Percentiles rank a stretch among this genome's conserved stretches.
Evolutionary conservation across 202 grass and related monocot species (phyloP).

Genomic region (Schoenoplectus tabernaemontani): DNA sequence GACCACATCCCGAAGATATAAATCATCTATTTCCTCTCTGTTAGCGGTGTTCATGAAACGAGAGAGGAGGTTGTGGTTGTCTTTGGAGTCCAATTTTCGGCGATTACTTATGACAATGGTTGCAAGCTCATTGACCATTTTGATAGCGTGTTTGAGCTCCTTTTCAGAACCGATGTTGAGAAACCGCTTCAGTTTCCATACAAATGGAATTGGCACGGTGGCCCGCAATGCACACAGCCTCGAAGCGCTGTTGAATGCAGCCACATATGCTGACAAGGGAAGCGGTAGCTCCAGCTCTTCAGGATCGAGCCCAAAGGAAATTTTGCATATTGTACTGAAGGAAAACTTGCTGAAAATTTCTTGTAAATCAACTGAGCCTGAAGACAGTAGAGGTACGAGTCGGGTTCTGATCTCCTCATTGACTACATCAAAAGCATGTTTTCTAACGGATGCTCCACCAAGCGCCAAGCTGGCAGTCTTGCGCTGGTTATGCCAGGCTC

Average conservation of each 20-base stretch:
- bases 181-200: constrained; percentile 40
- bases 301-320: constrained; percentile 39
- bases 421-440: constrained; percentile 34
- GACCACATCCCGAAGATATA: constrained; percentile 45
- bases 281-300: constrained; percentile 17
- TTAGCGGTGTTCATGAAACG: constrained; percentile 26
- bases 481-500: constrained; percentile 41
- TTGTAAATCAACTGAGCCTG: constrained; percentile 32
- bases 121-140: constrained; percentile 30
- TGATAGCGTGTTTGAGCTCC: constrained; percentile 34
- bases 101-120: constrained; percentile 24
- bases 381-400: constrained; percentile 27
- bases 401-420: constrained; percentile 19
- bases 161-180: constrained; percentile 36
- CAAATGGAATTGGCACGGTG: constrained; percentile 17
- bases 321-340: constrained; percentile 48
- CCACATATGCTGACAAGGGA: constrained; percentile 23
- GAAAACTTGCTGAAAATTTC: constrained; percentile 41
- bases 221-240: constrained; percentile 29
- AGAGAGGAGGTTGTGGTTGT: constrained; percentile 41
- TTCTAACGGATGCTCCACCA: constrained; percentile 34
- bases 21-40: neutral
- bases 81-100: constrained; percentile 1
- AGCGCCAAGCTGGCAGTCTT: constrained; percentile 46
- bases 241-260: constrained; percentile 30